Base-by-base conservation (phyloP, 2,329 filamentous ascomycete genomes). In the Claviceps africana region DNA sequence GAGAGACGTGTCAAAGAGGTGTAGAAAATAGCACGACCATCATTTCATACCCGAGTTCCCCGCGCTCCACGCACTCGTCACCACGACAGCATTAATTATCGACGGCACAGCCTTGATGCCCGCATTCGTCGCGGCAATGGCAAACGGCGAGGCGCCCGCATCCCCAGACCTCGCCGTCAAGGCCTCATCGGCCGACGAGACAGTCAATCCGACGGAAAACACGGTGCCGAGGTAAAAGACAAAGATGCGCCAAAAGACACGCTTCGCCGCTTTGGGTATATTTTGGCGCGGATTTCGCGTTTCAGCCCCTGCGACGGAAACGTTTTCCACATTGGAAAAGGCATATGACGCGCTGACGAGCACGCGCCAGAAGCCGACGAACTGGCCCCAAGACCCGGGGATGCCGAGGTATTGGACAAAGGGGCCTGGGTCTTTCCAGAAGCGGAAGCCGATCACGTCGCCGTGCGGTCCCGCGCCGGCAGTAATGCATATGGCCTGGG, bases 361-460 rank as follows among this genome's bases (percentile, higher is more conserved):
- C 19, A 57, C 57, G 17, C 28, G 73, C 73, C 9, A 73, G 54
- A 61, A 59, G 22, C 59, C 70, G 42, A 76, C 72, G 58, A 78
- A 77, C 25, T 76, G 75, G 42, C 70, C 67, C 46, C 69, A 70
- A 51, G 77, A 71, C 35, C 76, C 74, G 49, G 72, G 72, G 62
- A 77, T 74, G 43, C 72, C 73, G 51, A 74, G 68, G 53, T 68
- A 61, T 37, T 61, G 57, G 6, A 61, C 63, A 63, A 77, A 77
- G 0, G 78, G 76, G 5, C 77, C 77, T 0, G 76, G 76, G 35
- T 78, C 66, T 55, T 74, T 67, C 79, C 80, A 83, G 67, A 78
- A 82, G 43, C 72, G 71, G 21, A 74, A 78, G 17, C 82, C 81
- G 45, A 83, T 75, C 61, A 83, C 81, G 39, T 77, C 75, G 58